Evolutionary conservation across 768 basidiomycete species (phyloP).

Genomic region (Heimioporus sp.): DNA sequence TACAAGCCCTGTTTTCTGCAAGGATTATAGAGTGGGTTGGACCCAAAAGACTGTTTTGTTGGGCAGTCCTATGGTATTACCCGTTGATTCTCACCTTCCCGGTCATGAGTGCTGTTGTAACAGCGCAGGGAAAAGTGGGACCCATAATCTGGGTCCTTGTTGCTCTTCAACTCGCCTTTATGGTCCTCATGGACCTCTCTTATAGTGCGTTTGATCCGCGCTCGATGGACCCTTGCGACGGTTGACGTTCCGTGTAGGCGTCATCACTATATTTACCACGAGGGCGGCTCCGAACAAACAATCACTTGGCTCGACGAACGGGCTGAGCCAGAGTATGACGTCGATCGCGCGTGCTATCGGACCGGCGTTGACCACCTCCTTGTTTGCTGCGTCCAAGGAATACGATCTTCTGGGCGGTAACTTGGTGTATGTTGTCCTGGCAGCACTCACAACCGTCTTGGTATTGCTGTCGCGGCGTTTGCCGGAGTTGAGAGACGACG

Average conservation of each 20-base stretch:
- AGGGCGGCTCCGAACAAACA: slow-evolving; percentile 49
- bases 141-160: slow-evolving; percentile 39
- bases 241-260: slow-evolving; percentile 26
- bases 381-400: slow-evolving; percentile 51
- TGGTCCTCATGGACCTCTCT: slow-evolving; percentile 38
- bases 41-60: slow-evolving; percentile 38
- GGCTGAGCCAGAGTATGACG: slow-evolving; percentile 47
- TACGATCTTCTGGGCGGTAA: slow-evolving; percentile 47
- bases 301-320: slow-evolving; percentile 57
- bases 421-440: slow-evolving; percentile 45
- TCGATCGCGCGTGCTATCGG: slow-evolving; percentile 48
- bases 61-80: slow-evolving; percentile 35
- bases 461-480: slow-evolving; percentile 16
- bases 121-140: slow-evolving; percentile 27
- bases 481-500: slow-evolving; percentile 16
- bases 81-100: slow-evolving; percentile 43
- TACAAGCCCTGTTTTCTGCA: slow-evolving; percentile 42
- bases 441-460: slow-evolving; percentile 23
- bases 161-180: slow-evolving; percentile 17
- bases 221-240: too few relatives aligned
- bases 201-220: slow-evolving; percentile 32
- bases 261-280: slow-evolving; percentile 53
- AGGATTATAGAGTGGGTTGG: slow-evolving; percentile 40
- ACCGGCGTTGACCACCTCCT: slow-evolving; percentile 45
- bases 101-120: slow-evolving; percentile 40